These are phyloP conservation scores for Fusarium subtropicale DNA, from an alignment of 2,329 filamentous ascomycete species.

Conservation along the genomic window DNA sequence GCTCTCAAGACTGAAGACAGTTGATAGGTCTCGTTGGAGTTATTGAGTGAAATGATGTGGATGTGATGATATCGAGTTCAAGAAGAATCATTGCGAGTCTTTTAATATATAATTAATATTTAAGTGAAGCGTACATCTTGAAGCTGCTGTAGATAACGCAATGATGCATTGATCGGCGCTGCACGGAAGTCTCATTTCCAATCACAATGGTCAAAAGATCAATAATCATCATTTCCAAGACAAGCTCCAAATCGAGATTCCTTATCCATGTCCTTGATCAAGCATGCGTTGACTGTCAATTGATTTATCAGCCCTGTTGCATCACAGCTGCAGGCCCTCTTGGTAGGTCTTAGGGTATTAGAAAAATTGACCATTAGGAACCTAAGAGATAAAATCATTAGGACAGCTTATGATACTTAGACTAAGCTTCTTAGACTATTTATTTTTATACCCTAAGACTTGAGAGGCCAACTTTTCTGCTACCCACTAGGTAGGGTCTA, in stretches of 20 bases:
- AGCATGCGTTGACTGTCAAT: too few relatives aligned
- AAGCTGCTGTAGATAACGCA: background rate
- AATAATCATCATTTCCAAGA: background rate
- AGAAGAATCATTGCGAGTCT: fast-evolving
- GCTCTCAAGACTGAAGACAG: fast-evolving
- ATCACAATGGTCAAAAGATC: background rate
- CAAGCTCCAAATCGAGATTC: background rate
- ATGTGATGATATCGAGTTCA: background rate
- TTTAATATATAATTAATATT: background rate
- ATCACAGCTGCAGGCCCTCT: background rate
- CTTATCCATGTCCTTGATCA: background rate
- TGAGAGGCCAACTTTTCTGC: too few relatives aligned
- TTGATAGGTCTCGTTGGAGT: too few relatives aligned
- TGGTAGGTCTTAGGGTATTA: background rate
- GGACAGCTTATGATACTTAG: too few relatives aligned
- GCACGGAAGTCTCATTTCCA: background rate
- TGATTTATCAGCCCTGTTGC: background rate
- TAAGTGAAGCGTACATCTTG: background rate
- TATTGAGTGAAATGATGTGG: background rate
- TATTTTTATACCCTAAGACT: too few relatives aligned
- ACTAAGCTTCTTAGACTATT: too few relatives aligned
- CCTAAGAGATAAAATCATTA: too few relatives aligned
- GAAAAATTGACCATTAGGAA: too few relatives aligned
- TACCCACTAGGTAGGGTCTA: background rate
- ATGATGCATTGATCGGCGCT: fast-evolving